Percentiles rank a stretch among this genome's conserved stretches.
Conservation (phyloP, 768 basidiomycete genomes). For the Suillus lakei region DNA sequence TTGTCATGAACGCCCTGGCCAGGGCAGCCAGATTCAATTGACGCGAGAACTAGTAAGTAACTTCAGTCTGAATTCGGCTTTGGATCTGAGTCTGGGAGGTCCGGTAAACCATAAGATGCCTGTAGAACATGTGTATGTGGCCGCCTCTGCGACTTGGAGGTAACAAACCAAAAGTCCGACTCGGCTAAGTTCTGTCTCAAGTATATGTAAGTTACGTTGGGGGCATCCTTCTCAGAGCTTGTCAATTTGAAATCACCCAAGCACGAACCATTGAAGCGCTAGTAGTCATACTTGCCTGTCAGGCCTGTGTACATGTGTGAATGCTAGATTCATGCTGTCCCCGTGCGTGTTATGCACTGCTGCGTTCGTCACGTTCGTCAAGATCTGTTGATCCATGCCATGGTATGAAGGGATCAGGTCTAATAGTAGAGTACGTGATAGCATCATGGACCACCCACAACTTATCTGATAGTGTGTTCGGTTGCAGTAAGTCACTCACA, state of each 20-base stretch:
- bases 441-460: not conserved
- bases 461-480: not conserved
- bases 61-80: not conserved
- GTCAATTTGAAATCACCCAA: no score
- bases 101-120: no score
- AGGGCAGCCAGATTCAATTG: not conserved
- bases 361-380: not conserved
- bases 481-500: not conserved
- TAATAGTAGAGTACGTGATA: not conserved
- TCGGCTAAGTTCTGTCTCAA: no score
- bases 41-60: not conserved
- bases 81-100: no score
- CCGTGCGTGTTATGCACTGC: not conserved
- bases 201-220: no score
- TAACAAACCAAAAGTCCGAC: no score
- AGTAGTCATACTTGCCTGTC: not conserved
- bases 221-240: no score
- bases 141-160: no score
- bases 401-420: no score
- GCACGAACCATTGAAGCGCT: no score
- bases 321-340: not conserved
- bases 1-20: not conserved
- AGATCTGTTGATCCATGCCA: not conserved
- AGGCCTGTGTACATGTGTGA: not conserved
- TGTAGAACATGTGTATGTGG: no score